Evolutionary conservation across 352 stramenopile genomes (phyloP).

Genomic region (Nothophytophthora sp.): DNA sequence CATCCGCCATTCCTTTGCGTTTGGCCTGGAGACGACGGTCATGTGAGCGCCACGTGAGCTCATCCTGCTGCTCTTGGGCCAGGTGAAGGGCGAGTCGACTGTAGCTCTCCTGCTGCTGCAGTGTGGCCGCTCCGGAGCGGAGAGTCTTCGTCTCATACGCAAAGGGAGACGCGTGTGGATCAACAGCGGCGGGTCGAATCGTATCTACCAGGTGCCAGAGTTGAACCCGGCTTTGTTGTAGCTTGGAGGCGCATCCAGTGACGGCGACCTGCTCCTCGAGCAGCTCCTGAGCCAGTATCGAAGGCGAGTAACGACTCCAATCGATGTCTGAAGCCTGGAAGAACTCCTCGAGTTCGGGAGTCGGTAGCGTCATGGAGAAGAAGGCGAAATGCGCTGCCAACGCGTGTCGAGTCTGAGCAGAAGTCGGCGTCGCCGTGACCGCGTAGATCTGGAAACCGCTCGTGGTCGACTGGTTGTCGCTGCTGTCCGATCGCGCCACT

Average conservation of each 20-base stretch:
- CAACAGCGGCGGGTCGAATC: conserved; percentile 2
- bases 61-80: conserved; percentile 13
- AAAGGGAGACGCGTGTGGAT: conserved; percentile 19
- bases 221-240: conserved; percentile 4
- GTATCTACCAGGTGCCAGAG: conserved; percentile 6
- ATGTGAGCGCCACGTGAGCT: conserved; percentile 10
- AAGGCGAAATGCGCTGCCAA: conserved; percentile 24
- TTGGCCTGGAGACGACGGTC: conserved; percentile 4
- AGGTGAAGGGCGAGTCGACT: conserved; percentile 15
- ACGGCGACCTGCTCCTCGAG: conserved; percentile 9
- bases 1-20: neutral
- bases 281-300: conserved; percentile 19
- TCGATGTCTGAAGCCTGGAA: conserved; percentile 1
- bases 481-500: neutral
- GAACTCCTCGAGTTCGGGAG: conserved; percentile 8
- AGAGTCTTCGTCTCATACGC: neutral
- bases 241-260: conserved; percentile 14
- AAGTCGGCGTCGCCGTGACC: conserved; percentile 22
- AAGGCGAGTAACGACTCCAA: conserved; percentile 3
- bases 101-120: conserved; percentile 19
- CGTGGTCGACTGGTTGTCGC: neutral
- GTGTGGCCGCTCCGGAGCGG: neutral
- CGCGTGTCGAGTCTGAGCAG: conserved; percentile 10
- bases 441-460: conserved; percentile 52
- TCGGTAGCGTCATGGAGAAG: conserved; percentile 15